Evolutionary conservation across 352 stramenopile species (phyloP), one percentile per base, ranked within the genome.

Genomic region (Phytophthora citrophthora): DNA sequence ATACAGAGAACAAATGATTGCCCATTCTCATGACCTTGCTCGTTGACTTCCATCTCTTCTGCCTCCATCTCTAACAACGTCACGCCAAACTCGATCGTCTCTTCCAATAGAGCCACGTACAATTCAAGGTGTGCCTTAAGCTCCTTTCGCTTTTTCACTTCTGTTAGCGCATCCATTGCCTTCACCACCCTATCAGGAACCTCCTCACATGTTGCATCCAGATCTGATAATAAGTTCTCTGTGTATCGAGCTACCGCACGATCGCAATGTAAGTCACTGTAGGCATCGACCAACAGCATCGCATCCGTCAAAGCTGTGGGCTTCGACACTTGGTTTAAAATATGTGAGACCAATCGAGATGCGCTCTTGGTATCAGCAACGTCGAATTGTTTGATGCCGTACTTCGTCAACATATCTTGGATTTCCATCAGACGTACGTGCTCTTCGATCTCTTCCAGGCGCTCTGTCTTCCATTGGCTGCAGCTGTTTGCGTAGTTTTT

Each of bases 371-470:
- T 29, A 59, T 93, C 80, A 13, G 74, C 69, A 24, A 88, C 44
- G 55, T 87, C 70, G 48, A 90, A 89, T 5, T 72, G 70, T 26
- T 73, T 81, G 9, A 91, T 68, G 3, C 64, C 82, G 58, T 93
- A 93, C 4, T 58, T 71, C 0, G 71, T 76, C 2, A 93, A 53
- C 84, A 93, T 91, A 51, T 90, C 81, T 71, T 91, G 81, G 15
- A 93, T 89, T 20, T 91, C 69, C 84, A 93, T 91, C 24, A 91
- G 55, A 8, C 82, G 78, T 18, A 89, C 67, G 49, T 84, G 75
- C 48, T 90, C 80, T 72, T 88, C 58, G 15, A 93, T 76, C 40
- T 76, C 73, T 57, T 88, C 73, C 29, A 77, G 66, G 3, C 71
- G 70, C 4, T 64, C 61, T 1, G 81, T 72, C n/a, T 79, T 73